A percentile compares a stretch with the other conserved stretches of the same genome.
phyloP scores from a whole-genome alignment of 2,329 filamentous ascomycete species.

The Didymella glomerata region DNA sequence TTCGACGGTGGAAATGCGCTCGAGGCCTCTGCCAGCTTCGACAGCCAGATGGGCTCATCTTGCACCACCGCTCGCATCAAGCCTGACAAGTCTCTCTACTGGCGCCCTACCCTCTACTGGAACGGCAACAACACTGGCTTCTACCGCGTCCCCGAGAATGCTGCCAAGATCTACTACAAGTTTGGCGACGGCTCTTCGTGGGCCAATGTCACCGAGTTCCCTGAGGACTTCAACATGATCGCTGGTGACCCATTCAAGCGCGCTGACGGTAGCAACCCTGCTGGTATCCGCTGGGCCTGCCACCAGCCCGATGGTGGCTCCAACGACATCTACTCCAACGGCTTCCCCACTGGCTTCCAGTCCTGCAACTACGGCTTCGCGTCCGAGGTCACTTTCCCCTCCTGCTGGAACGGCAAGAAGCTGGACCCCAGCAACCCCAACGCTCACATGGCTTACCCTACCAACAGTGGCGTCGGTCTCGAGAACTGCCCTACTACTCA shows the following conservation, averaged over 20 bases:
- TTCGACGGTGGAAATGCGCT: constrained; percentile 51
- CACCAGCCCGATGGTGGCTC: constrained; percentile 35
- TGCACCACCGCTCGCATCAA: constrained; percentile 51
- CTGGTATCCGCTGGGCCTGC: constrained; percentile 47
- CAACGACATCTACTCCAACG: constrained; percentile 38
- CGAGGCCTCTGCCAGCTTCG: constrained; percentile 38
- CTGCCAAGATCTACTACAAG: constrained; percentile 52
- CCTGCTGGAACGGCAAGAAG: constrained; percentile 50
- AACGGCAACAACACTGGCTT: constrained; percentile 49
- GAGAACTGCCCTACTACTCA: constrained; percentile 47
- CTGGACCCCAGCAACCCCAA: constrained; percentile 44
- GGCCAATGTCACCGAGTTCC: constrained; percentile 50
- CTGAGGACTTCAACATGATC: constrained; percentile 50
- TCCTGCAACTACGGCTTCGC: constrained; percentile 49
- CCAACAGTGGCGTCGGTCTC: constrained; percentile 35
- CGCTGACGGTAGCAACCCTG: constrained; percentile 40
- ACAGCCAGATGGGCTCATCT: constrained; percentile 37
- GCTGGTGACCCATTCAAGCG: constrained; percentile 46
- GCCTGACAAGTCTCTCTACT: constrained; percentile 51
- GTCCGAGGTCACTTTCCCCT: constrained; percentile 48
- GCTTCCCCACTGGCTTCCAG: constrained; percentile 50
- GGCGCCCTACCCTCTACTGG: constrained; percentile 50
- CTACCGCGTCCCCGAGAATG: constrained; percentile 47
- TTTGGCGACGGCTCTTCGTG: constrained; percentile 45
- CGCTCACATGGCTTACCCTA: constrained; percentile 54